A percentile compares a stretch with the other conserved stretches of the same genome.
These are phyloP conservation scores for Cyclotella distinguenda DNA, from an alignment of 108 stramenopile species.

Conservation along the genomic window DNA sequence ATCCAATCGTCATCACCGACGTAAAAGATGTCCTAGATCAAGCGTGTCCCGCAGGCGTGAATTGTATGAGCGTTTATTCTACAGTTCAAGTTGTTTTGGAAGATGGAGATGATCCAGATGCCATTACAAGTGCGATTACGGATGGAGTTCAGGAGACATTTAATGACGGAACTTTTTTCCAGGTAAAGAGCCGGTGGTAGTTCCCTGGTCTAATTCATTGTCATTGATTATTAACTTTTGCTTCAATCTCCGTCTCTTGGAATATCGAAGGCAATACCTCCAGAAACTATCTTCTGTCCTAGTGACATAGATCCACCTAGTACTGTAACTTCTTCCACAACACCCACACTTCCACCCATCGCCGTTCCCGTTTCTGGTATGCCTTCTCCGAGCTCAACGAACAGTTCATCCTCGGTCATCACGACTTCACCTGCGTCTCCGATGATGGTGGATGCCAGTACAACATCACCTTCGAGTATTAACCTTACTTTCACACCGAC, in stretches of 20 bases:
- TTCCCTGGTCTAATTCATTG: no score
- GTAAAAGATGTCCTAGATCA: constrained; percentile 36
- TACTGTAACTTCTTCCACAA: background rate
- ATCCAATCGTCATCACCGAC: constrained; percentile 43
- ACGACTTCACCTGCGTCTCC: no score
- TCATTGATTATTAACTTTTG: background rate
- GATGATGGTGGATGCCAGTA: no score
- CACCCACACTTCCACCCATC: constrained; percentile 1
- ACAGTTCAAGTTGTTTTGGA: constrained; percentile 53
- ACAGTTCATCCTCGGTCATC: background rate
- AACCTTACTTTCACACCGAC: no score
- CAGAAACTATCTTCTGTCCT: constrained; percentile 17
- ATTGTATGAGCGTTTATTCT: constrained; percentile 43
- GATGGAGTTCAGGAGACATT: constrained; percentile 48
- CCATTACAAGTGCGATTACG: constrained; percentile 24
- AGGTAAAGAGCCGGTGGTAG: constrained; percentile 18
- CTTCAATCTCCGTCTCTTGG: background rate
- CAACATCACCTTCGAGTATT: no score
- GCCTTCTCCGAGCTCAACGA: background rate
- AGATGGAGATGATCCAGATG: constrained; percentile 49
- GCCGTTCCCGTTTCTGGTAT: background rate
- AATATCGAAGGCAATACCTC: constrained; percentile 12
- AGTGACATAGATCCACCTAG: constrained; percentile 5
- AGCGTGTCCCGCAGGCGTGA: constrained; percentile 34
- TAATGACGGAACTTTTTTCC: constrained; percentile 46